phyloP scores from a whole-genome alignment of 768 basidiomycete genomes.

The Daedalea quercina region DNA sequence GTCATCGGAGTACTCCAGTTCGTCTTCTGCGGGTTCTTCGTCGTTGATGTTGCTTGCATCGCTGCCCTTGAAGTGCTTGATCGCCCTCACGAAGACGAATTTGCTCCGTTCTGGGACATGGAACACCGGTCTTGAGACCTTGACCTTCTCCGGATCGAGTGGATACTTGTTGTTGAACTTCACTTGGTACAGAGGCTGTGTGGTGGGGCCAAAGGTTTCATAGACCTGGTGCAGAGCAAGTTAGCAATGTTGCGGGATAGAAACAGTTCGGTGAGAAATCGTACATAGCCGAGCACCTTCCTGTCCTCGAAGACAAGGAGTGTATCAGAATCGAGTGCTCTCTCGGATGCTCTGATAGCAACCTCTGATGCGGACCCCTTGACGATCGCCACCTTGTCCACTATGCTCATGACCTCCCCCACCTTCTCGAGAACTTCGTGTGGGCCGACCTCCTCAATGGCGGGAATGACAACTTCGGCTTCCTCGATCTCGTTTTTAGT shows the following conservation, averaged over 20 bases:
- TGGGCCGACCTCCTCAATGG: conserved; percentile 52
- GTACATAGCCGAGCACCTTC: conserved; percentile 71
- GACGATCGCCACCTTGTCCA: conserved; percentile 69
- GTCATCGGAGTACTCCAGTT: conserved; percentile 93
- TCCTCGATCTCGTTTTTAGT: conserved; percentile 68
- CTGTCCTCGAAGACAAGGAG: conserved; percentile 87
- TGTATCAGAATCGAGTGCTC: conserved; percentile 82
- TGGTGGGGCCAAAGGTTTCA: conserved; percentile 94
- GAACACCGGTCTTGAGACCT: conserved; percentile 60
- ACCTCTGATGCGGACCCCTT: conserved; percentile 45
- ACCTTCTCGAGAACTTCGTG: conserved; percentile 68
- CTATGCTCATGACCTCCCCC: conserved; percentile 71
- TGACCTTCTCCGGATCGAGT: conserved; percentile 48
- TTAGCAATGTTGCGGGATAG: conserved; percentile 3
- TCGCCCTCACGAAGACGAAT: conserved; percentile 75
- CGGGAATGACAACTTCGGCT: conserved; percentile 44
- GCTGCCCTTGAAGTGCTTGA: conserved; percentile 72
- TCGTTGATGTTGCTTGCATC: conserved; percentile 94
- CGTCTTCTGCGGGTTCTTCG: conserved; percentile 87
- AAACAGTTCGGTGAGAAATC: background rate
- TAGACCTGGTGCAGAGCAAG: conserved; percentile 51
- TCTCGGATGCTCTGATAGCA: conserved; percentile 42
- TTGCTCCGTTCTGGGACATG: conserved; percentile 76
- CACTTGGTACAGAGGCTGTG: conserved; percentile 84
- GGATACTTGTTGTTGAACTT: conserved; percentile 67